Base-by-base conservation (phyloP, 2,329 filamentous ascomycete species). In the Periconia macrospinosa region DNA sequence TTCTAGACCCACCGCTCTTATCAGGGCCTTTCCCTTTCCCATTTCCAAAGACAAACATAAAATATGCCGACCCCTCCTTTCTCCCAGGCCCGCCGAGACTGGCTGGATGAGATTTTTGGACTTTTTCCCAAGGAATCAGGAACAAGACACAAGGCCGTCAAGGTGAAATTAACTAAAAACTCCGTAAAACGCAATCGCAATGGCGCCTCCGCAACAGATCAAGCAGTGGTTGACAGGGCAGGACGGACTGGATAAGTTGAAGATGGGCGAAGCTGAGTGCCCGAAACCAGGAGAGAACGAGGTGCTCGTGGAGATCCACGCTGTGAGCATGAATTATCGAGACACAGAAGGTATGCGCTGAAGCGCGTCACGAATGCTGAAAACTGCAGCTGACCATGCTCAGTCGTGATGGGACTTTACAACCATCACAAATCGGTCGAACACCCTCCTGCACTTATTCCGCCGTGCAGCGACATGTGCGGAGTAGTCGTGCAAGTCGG, bases 381-480 rank as follows among this genome's bases (percentile, higher is more conserved):
- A 8, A 27, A 27, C 23, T 27, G 23, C 23, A 27, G 23, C 23
- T 27, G 23, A 27, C 23, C 23, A 42, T 57, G 49, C 17, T 14
- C 45, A 87, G 87, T 90, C 18, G 79, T 78, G 64, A 86, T 81
- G 76, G 87, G 87, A 30, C 76, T 84, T 13, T 90, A 89, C 75
- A 84, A 78, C 66, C 86, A 90, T 71, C 85, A 89, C 75, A 79
- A 81, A 60, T 78, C 79, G 3, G 73, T 84, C 44, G 74, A 54
- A 57, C 69, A 49, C 49, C 72, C 49, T 54, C 77, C 51, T 62
- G 60, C 67, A 2, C 60, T 89, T 13, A 83, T 90, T n/a, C n/a
- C n/a, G 1, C 86, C 86, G 1, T 87, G 84, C 70, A 88, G 86
- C 19, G 88, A 91, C 71, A 88, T 88, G 79, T 88, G 86, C 72